Percentiles rank a stretch among this genome's conserved stretches.
phyloP scores from a whole-genome alignment of 768 basidiomycete species.

The Leccinum imitatum region DNA sequence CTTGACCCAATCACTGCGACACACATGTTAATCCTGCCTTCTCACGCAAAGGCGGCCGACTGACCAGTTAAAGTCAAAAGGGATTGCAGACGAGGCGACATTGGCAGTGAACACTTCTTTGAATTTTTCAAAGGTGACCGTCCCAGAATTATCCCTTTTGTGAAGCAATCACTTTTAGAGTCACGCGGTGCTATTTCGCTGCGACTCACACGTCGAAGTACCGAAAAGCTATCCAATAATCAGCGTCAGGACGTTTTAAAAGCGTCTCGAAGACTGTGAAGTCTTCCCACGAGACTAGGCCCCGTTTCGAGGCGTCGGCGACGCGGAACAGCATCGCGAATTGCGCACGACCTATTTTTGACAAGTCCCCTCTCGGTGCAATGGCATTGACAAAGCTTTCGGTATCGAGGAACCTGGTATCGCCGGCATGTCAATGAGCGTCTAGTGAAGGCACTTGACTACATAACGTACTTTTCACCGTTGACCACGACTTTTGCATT shows the following conservation, averaged over 20 bases:
- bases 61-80: conserved; percentile 94
- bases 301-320: conserved; percentile 75
- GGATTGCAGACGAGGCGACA: conserved; percentile 75
- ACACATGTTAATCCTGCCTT: conserved; percentile 6
- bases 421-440: conserved; percentile 6
- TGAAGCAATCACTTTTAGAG: conserved; percentile 6
- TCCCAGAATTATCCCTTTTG: conserved; percentile 82
- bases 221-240: conserved; percentile 95
- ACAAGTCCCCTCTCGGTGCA: conserved; percentile 81
- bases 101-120: conserved; percentile 87
- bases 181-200: neutral
- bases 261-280: conserved; percentile 94
- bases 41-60: conserved; percentile 11
- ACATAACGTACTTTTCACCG: conserved; percentile 72
- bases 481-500: conserved; percentile 72
- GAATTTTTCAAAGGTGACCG: conserved; percentile 93
- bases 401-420: conserved; percentile 74
- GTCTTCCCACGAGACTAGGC: conserved; percentile 90
- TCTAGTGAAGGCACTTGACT: conserved; percentile 21
- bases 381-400: conserved; percentile 95
- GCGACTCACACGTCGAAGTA: conserved; percentile 90
- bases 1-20: conserved; percentile 86
- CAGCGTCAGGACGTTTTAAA: conserved; percentile 91
- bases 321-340: conserved; percentile 90
- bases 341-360: conserved; percentile 83